A percentile compares a stretch with the other conserved stretches of the same genome.
phyloP scores from a whole-genome alignment of 495 filamentous ascomycete genomes.

The Lasiosphaeria ovina region DNA sequence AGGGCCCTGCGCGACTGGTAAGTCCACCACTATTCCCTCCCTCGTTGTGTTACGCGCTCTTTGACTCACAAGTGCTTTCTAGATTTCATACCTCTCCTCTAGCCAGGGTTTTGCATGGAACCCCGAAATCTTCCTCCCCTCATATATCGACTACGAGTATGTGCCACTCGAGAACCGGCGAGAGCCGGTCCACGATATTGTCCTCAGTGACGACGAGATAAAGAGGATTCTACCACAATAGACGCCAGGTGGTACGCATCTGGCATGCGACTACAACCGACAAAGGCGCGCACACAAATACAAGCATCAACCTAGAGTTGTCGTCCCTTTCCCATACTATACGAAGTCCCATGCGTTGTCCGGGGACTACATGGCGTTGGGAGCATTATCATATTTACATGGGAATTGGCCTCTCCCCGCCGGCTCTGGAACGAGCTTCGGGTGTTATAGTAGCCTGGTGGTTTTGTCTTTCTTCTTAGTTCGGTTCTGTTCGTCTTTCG shows the following conservation, averaged over 20 bases:
- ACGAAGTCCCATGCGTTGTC: no score
- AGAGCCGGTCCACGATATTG: constrained; percentile 67
- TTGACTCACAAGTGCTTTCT: constrained; percentile 15
- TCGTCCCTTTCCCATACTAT: no score
- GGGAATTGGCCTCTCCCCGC: no score
- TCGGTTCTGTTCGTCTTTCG: no score
- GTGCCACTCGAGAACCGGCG: constrained; percentile 61
- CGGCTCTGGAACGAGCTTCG: no score
- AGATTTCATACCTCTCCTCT: constrained; percentile 69
- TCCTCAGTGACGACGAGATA: constrained; percentile 62
- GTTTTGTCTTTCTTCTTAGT: no score
- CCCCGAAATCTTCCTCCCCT: constrained; percentile 60
- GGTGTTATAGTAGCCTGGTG: no score
- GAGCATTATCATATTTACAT: background rate
- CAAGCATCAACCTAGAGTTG: background rate
- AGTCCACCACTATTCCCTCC: constrained; percentile 22
- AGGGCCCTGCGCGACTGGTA: constrained; percentile 62
- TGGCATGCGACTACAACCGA: background rate
- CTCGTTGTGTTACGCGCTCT: background rate
- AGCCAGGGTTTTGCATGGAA: constrained; percentile 73
- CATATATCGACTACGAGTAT: constrained; percentile 56
- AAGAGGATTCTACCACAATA: constrained; percentile 55
- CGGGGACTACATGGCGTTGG: background rate
- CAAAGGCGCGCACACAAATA: background rate
- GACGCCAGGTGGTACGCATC: constrained; percentile 6